Evolutionary conservation across 2,329 filamentous ascomycete genomes (phyloP), one percentile per base, ranked within the genome.

Genomic region (Periconia sp.): DNA sequence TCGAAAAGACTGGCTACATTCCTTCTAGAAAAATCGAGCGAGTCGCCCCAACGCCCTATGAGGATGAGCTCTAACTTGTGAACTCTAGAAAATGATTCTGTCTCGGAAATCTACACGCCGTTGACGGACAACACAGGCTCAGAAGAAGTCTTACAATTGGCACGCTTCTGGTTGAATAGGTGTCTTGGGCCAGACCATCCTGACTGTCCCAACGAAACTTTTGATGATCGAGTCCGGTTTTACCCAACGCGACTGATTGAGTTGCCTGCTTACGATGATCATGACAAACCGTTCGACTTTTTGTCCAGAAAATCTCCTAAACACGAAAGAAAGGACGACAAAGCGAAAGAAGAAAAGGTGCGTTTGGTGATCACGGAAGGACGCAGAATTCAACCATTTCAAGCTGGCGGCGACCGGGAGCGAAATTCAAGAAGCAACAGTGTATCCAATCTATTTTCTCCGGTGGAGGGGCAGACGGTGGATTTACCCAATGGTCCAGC

Each of bases 61-160:
- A n/a, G n/a, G n/a, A n/a, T n/a, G n/a, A n/a, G n/a, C n/a, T n/a
- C n/a, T n/a, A n/a, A n/a, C n/a, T n/a, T n/a, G n/a, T n/a, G n/a
- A n/a, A n/a, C n/a, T n/a, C n/a, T n/a, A 33, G 31, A 33, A 33
- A 33, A 14, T 33, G 31, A 33, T 7, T 30, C 45, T n/a, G 45
- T 35, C 30, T 47, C 45, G 45, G 45, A 47, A 33, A 47, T 47
- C 11, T 47, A 47, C 45, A 47, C 45, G 15, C 45, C 45, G 6
- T 19, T 47, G 10, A 47, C 45, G 23, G 45, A 47, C 30, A 47
- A 9, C n/a, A 47, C 45, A 19, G n/a, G 27, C 27, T 47, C 45
- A 2, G 45, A 47, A 47, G 45, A 47, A 31, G 44, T 46, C n/a
- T 19, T 47, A n/a, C 45, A 47, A 11, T 15, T 47, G n/a, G 45